A percentile compares a stretch with the other conserved stretches of the same genome.
These are phyloP conservation scores for Microcera coccophila DNA, from an alignment of 2,329 filamentous ascomycete genomes.

Conservation along the genomic window DNA sequence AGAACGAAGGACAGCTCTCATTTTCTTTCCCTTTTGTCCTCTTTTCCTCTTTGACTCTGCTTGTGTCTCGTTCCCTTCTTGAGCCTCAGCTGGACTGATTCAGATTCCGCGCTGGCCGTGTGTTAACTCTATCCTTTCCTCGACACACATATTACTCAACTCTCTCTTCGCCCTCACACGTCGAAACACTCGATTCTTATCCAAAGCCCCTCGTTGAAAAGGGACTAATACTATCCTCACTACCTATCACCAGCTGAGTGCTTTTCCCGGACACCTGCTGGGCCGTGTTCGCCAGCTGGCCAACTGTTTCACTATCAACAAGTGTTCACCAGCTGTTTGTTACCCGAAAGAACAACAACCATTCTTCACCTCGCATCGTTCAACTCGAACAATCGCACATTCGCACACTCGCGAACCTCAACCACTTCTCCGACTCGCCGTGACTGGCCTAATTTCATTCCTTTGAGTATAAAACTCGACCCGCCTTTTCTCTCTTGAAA, in stretches of 20 bases:
- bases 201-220: not conserved
- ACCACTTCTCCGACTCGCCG: slow-evolving; percentile 14
- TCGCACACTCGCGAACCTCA: slow-evolving; percentile 9
- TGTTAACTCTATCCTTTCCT: not conserved
- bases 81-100: slow-evolving; percentile 27
- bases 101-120: slow-evolving; percentile 17
- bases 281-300: not conserved
- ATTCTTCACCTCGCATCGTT: not conserved
- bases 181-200: not conserved
- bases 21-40: slow-evolving; percentile 15
- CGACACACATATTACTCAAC: not conserved
- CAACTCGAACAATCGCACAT: not conserved
- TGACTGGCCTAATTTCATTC: slow-evolving; percentile 16
- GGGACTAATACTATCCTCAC: not conserved
- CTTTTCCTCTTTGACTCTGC: slow-evolving; percentile 7
- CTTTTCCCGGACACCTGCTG: not conserved
- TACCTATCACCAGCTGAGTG: not conserved
- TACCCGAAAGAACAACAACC: not conserved
- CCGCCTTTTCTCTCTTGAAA: slow-evolving; percentile 14
- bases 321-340: not conserved
- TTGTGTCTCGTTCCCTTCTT: slow-evolving; percentile 17
- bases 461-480: slow-evolving; percentile 15
- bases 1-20: slow-evolving; percentile 16
- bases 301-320: not conserved
- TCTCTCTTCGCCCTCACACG: not conserved